phyloP scores from a whole-genome alignment of 169 alveolate genomes.

The Cryptosporidium canis region DNA sequence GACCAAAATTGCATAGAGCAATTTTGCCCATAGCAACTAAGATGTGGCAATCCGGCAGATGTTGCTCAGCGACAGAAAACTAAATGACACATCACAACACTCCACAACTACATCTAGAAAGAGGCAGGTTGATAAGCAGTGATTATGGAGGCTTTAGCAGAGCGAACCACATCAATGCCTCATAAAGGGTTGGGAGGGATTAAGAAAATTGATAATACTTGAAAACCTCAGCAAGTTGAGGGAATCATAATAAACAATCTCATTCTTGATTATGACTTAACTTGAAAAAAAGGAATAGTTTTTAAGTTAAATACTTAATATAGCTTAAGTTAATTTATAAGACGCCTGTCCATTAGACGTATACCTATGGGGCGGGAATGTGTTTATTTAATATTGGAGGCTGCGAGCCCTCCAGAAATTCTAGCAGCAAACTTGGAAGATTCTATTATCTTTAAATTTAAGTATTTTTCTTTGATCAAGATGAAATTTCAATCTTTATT shows the following conservation, averaged over 20 bases:
- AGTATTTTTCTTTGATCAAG: background rate
- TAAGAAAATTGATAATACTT: background rate
- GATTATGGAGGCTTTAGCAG: no score
- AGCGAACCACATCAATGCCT: background rate
- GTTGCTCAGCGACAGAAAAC: no score
- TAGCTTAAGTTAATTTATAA: background rate
- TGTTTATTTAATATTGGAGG: background rate
- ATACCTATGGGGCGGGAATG: slow-evolving; percentile 42
- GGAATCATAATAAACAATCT: background rate
- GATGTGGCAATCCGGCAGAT: no score
- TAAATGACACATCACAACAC: no score
- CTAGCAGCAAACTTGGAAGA: no score
- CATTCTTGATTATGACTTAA: background rate
- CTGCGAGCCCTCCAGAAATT: slow-evolving; percentile 16
- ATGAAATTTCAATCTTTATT: background rate
- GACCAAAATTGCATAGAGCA: no score
- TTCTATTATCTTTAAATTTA: background rate
- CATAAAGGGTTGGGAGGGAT: background rate
- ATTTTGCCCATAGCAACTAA: no score
- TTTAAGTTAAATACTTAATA: background rate
- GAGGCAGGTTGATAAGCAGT: no score
- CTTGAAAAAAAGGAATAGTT: background rate
- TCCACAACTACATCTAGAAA: no score
- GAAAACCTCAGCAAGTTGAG: background rate
- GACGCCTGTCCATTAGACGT: slow-evolving; percentile 51